Evolutionary conservation across 2,329 filamentous ascomycete genomes (phyloP), one percentile per base, ranked within the genome.

Genomic region (Triangularia setosa): DNA sequence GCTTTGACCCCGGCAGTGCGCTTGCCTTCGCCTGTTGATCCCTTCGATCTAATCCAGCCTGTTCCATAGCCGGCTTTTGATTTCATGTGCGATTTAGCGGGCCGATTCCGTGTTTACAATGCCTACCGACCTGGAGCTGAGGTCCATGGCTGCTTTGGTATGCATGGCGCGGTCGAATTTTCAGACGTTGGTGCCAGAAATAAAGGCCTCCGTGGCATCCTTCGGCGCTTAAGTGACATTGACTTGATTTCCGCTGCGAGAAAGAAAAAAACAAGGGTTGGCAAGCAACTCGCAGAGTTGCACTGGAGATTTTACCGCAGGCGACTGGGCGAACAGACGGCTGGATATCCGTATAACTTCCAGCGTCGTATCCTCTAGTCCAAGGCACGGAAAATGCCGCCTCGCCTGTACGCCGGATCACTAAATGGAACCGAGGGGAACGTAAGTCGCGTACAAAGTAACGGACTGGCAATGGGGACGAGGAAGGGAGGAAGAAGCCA

Each of bases 271-370:
- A 12, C 11, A 33, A 33, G 9, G 14, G 52, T 35, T 35, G 18
- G 30, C 53, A 25, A 25, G n/a, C 18, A 55, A 14, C 33, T 62
- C 18, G 65, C 63, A 67, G 64, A 60, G 68, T 68, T 59, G 67
- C 66, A 70, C 67, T 63, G 56, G 59, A 21, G 61, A 62, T 69
- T 69, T 63, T 70, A 62, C 65, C 69, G 64, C 58, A 63, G 64
- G 60, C 33, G 55, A 60, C 23, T 28, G 57, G 48, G 58, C 64
- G 40, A 60, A 60, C 58, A 62, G 64, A 58, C 61, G 64, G 61
- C 61, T 63, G 60, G 64, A 30, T 28, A 48, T 58, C 33, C 28
- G 25, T 27, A 24, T 25, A 25, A 12, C 58, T 52, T 64, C 58
- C 57, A 63, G 62, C 35, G 65, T 68, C 30, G 62, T 60, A 66